Base-by-base conservation (phyloP, 768 basidiomycete species). In the Lentinula boryana region DNA sequence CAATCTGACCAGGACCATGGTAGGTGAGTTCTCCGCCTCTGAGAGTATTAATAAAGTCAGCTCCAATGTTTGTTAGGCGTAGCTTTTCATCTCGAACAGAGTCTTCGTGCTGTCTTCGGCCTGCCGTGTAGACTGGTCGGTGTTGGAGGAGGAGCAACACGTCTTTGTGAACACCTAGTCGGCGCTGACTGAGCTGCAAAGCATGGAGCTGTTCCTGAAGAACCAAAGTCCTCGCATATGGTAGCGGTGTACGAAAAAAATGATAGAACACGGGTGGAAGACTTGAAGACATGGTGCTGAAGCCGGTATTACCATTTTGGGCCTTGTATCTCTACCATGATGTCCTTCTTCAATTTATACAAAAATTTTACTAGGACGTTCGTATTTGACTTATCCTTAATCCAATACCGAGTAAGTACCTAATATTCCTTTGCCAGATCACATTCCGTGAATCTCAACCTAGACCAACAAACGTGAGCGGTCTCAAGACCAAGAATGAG, bases 1-100 rank as follows among this genome's bases (percentile, higher is more conserved):
- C 91, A 67, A 99, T 79, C 74, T 99, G 97, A 5, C 97, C 97
- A 1, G 97, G 95, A 0, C 97, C 97, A 71, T 99, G 97, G 72
- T 93, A 99, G 1, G 97, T 99, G 60, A 94, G 81, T 74, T 98
- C 88, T 2, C 97, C 97, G 13, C 97, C 97, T 57, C 97, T 80
- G 57, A 84, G 80, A 2, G 94, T 86, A 23, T 84, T 75, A 41
- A 91, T 82, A 67, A 95, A 95, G 69, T 97, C 93, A 0, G 96
- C 96, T 27, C 96, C 96, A 23, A 93, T 77, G 33, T 77, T 69
- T 3, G 80, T 83, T n/a, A 98, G 76, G 21, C 91, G 85, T 41
- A 71, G 58, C 31, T 77, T 76, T 60, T 96, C 91, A 46, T 76
- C 73, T 41, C 80, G 72, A 15, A 88, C 75, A 55, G 84, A 80